Evolutionary conservation across 2,329 filamentous ascomycete species (phyloP).

Genomic region (Acrocalymma vagum): DNA sequence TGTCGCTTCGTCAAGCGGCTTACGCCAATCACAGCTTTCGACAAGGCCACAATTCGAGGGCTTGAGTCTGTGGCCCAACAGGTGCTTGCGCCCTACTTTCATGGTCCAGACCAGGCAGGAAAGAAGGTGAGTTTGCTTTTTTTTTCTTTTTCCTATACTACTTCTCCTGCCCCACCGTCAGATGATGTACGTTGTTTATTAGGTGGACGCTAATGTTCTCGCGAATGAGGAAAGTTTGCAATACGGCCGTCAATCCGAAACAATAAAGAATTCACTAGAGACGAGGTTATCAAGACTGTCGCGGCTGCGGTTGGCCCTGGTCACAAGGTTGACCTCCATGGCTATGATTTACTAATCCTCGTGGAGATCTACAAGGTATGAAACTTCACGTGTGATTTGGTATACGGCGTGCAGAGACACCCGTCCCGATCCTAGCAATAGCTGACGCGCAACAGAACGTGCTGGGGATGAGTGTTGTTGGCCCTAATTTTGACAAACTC

Average conservation of each 20-base stretch:
- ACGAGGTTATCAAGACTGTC: constrained; percentile 74
- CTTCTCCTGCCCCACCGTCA: constrained; percentile 10
- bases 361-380: constrained; percentile 83
- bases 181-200: constrained; percentile 13
- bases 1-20: constrained; percentile 68
- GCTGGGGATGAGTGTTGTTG: constrained; percentile 81
- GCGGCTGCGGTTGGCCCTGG: constrained; percentile 70
- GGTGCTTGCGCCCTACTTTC: constrained; percentile 72
- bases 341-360: constrained; percentile 80
- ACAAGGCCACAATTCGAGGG: constrained; percentile 74
- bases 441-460: constrained; percentile 64
- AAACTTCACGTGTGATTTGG: constrained; percentile 24
- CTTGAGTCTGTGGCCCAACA: constrained; percentile 70
- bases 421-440: constrained; percentile 15
- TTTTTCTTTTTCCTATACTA: constrained; percentile 5
- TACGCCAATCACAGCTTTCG: constrained; percentile 66
- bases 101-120: constrained; percentile 55
- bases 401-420: constrained; percentile 2
- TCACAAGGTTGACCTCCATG: constrained; percentile 80
- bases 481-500: constrained; percentile 74
- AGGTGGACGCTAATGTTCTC: constrained; percentile 25
- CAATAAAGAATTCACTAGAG: constrained; percentile 73
- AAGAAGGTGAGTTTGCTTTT: constrained; percentile 59
- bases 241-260: constrained; percentile 82
- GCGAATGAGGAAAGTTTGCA: constrained; percentile 69